Conservation (phyloP, 176 grass and related monocot genomes). For the Metroxylon sagu region DNA sequence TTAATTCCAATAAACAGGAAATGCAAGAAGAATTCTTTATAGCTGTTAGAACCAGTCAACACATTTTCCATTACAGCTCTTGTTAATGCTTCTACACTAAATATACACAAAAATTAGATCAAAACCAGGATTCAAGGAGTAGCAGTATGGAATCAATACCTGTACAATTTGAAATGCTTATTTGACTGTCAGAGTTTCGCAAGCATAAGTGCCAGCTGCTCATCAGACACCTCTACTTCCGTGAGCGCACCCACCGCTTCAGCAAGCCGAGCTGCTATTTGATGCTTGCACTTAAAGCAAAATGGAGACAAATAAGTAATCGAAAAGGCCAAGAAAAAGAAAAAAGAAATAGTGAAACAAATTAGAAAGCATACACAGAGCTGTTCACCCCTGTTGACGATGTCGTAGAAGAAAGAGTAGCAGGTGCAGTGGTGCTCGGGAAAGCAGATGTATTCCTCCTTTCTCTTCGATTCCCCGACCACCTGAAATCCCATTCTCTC, state of each 20-base stretch:
- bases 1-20: too few species aligned
- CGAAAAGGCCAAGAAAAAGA: not conserved
- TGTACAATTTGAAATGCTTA: too few species aligned
- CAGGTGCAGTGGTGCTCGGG: slow-evolving; percentile 87
- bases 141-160: too few species aligned
- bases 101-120: too few species aligned
- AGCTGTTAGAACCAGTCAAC: too few species aligned
- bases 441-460: slow-evolving; percentile 93
- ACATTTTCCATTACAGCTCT: too few species aligned
- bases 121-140: too few species aligned
- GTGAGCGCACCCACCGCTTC: slow-evolving; percentile 55
- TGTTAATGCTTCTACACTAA: too few species aligned
- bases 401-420: slow-evolving; percentile 96
- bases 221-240: slow-evolving; percentile 63
- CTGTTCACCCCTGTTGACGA: slow-evolving; percentile 53
- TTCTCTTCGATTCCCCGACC: slow-evolving; percentile 83
- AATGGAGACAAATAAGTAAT: not conserved
- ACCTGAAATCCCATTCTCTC: slow-evolving; percentile 32
- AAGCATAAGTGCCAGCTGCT: slow-evolving; percentile 75
- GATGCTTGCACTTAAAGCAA: slow-evolving; percentile 71
- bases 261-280: slow-evolving; percentile 83
- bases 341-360: not conserved
- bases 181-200: slow-evolving; percentile 51
- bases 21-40: too few species aligned
- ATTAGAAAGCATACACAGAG: slow-evolving; percentile 43